Percentiles rank a stretch among this genome's conserved stretches.
phyloP scores from a whole-genome alignment of 306 rosid species.

The Sicyos edulis region DNA sequence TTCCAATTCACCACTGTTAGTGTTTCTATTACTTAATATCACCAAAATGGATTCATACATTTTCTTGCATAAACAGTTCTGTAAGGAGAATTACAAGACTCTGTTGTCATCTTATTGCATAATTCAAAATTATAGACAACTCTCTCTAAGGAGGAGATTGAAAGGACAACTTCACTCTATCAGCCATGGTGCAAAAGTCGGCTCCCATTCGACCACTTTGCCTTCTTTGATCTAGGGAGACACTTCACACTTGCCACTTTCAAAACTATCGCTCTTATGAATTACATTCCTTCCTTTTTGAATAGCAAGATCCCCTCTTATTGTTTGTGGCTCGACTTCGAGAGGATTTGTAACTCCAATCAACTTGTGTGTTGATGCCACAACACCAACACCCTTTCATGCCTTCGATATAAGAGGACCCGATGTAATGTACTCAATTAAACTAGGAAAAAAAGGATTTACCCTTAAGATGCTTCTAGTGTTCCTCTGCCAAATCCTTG shows the following conservation, averaged over 20 bases:
- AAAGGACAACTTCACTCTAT: slow-evolving; percentile 46
- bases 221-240: slow-evolving; percentile 92
- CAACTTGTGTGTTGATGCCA: slow-evolving; percentile 87
- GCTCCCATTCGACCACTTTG: slow-evolving; percentile 67
- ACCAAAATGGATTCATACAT: neutral
- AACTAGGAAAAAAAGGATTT: slow-evolving; percentile 76
- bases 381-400: slow-evolving; percentile 97
- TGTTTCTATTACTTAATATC: neutral
- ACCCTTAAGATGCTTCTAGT: slow-evolving; percentile 76
- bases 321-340: slow-evolving; percentile 94
- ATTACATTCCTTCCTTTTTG: slow-evolving; percentile 91
- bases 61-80: too few species aligned
- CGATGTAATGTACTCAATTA: slow-evolving; percentile 82
- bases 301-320: slow-evolving; percentile 92
- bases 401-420: slow-evolving; percentile 99
- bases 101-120: neutral
- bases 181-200: slow-evolving; percentile 63
- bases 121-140: neutral
- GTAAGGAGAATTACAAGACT: slow-evolving; percentile 11
- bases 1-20: neutral
- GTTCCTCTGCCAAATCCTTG: slow-evolving; percentile 90
- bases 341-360: slow-evolving; percentile 92
- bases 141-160: neutral
- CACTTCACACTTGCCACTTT: slow-evolving; percentile 91
- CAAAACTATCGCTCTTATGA: slow-evolving; percentile 98